Conservation (phyloP, 495 filamentous ascomycete genomes). For the Neurospora discreta region DNA sequence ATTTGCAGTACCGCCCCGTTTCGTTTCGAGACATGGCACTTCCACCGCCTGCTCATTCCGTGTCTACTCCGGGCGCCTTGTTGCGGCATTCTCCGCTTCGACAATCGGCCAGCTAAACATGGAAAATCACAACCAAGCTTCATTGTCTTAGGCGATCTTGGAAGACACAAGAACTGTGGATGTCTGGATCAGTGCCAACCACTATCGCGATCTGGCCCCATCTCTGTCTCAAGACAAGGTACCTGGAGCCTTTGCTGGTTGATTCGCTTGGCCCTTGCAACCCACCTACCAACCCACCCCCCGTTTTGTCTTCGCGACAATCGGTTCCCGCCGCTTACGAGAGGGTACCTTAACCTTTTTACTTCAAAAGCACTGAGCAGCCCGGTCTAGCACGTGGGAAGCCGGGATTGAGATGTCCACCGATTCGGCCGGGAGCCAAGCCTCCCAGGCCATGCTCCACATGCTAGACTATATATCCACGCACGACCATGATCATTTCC, state of each 20-base stretch:
- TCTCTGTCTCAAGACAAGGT: not conserved
- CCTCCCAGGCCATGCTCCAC: constrained; percentile 9
- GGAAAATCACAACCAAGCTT: not conserved
- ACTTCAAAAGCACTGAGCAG: not conserved
- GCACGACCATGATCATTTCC: constrained; percentile 13
- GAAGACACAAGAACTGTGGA: not conserved
- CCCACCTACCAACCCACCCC: not conserved
- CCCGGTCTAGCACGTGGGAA: not conserved
- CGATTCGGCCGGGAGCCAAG: constrained; percentile 12
- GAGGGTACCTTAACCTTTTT: not conserved
- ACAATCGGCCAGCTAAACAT: not conserved
- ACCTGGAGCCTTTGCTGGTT: not conserved
- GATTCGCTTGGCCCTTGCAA: not conserved
- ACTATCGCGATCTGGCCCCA: not conserved
- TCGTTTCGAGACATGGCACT: not conserved
- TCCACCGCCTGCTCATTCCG: not conserved
- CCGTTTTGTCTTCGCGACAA: not conserved
- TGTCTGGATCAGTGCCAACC: not conserved
- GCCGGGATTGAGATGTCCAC: constrained; percentile 7
- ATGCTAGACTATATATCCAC: constrained; percentile 12
- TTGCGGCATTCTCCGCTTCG: not conserved
- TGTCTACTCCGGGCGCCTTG: not conserved
- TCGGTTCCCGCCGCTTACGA: not conserved
- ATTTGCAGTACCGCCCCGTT: not conserved
- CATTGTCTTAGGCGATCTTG: not conserved